Evolutionary conservation across 164 flowering plant genomes (phyloP), one percentile per base, ranked within the genome.

Genomic region (Piper longum): DNA sequence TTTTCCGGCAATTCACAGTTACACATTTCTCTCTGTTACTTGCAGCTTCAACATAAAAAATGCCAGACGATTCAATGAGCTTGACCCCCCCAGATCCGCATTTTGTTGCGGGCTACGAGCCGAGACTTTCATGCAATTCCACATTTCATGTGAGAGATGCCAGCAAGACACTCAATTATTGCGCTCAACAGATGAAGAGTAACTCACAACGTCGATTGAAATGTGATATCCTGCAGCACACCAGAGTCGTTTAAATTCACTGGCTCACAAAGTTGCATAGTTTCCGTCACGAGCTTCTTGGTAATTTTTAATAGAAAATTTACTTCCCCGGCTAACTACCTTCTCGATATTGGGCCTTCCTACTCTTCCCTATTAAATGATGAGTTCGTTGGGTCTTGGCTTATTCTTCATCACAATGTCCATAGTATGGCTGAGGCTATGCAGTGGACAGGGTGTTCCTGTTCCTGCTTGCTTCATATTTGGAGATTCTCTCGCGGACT

Each of bases 401-500:
- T 48, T 63, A 56, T 26, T 56, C 54, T 1, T 58, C 61, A 54
- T 42, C 52, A 41, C 71, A 55, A 39, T 56, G 39, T 43, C 60
- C 4, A 59, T 57, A 17, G 42, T 16, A 55, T 17, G 36, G 58
- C 26, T 66, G 48, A 67, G 64, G 17, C 11, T 39, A 14, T 74
- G 78, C 60, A 65, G 60, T 40, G 76, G 70, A 13, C 40, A 65
- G 3, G 56, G 42, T 12, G 11, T 70, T 62, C 80, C 87, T 16
- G 83, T 88, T 7, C 80, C 87, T n/a, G 83, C 89, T 7, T 74
- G 65, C 58, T 90, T 83, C 71, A 74, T 87, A 1, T 85, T 90
- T 52, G 97, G 97, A 8, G 95, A 90, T 72, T 90, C 97, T 0
- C 64, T 88, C 69, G 87, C 86, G 63, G 97, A 90, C 63, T 81